phyloP scores from a whole-genome alignment of 345 rosid species.

The Hevea brasiliensis region DNA sequence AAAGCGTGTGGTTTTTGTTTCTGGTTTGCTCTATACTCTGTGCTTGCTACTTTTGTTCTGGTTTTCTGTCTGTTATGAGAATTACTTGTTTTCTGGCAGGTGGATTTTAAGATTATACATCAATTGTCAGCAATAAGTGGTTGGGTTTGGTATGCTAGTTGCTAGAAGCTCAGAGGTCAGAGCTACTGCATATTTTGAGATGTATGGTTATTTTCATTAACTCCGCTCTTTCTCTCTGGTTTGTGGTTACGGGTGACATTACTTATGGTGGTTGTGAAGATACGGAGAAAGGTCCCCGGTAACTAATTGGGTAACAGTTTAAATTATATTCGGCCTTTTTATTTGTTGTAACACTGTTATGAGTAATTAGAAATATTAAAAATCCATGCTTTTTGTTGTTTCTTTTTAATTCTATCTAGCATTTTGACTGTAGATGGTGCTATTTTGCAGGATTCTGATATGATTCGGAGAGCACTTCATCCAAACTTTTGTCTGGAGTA shows the following conservation, averaged over 20 bases:
- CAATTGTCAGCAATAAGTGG: slow-evolving; percentile 6
- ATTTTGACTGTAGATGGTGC: background rate
- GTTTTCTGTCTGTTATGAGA: background rate
- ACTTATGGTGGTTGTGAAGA: background rate
- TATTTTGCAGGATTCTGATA: slow-evolving; percentile 34
- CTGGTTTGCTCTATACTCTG: no score
- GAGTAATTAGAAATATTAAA: background rate
- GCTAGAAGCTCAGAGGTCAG: no score
- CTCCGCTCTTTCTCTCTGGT: background rate
- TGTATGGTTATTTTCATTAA: background rate
- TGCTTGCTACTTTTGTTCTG: background rate
- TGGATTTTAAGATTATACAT: no score
- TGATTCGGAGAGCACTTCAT: slow-evolving; percentile 7
- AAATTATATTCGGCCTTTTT: background rate
- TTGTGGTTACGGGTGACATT: slow-evolving; percentile 1
- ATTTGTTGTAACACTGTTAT: background rate
- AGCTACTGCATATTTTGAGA: background rate
- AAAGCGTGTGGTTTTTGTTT: no score
- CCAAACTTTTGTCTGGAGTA: slow-evolving; percentile 12
- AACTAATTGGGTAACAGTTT: background rate
- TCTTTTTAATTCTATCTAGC: background rate
- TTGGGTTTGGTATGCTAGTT: slow-evolving; percentile 1
- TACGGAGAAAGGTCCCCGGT: background rate
- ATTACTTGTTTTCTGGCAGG: background rate
- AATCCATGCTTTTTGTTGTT: background rate